Conservation (phyloP, 768 basidiomycete species). For the Candolleomyces efflorescens region DNA sequence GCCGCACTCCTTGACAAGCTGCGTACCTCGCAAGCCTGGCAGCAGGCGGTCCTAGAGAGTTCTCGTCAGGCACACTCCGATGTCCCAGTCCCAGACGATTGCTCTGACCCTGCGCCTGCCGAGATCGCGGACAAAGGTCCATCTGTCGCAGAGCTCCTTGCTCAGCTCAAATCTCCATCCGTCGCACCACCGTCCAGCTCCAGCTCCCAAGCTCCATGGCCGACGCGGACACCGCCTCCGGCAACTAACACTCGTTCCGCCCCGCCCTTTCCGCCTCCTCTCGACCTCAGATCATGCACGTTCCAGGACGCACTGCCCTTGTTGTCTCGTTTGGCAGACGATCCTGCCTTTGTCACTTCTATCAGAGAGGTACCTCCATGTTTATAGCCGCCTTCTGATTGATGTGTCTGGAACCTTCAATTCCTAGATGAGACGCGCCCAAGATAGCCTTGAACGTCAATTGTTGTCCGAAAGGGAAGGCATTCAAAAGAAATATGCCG, state of each 20-base stretch:
- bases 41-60: constrained; percentile 27
- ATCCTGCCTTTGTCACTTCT: constrained; percentile 44
- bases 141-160: constrained; percentile 60
- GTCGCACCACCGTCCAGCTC: background rate
- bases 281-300: constrained; percentile 36
- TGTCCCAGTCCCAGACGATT: constrained; percentile 10
- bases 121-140: constrained; percentile 9
- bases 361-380: constrained; percentile 49
- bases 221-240: no score
- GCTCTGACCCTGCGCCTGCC: constrained; percentile 4
- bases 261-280: background rate
- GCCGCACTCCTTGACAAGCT: constrained; percentile 70
- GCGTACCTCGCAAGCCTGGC: constrained; percentile 66
- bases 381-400: background rate
- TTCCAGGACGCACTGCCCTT: constrained; percentile 71
- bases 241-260: background rate
- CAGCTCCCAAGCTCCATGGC: background rate
- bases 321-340: constrained; percentile 55
- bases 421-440: constrained; percentile 64
- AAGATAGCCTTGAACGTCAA: constrained; percentile 61
- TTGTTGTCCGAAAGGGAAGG: constrained; percentile 64
- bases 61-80: background rate
- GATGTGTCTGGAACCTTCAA: background rate
- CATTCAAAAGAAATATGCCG: constrained; percentile 63
- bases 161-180: constrained; percentile 45